A percentile compares a stretch with the other conserved stretches of the same genome.
phyloP scores from a whole-genome alignment of 2,329 filamentous ascomycete species.

The Geosmithia putterillii region DNA sequence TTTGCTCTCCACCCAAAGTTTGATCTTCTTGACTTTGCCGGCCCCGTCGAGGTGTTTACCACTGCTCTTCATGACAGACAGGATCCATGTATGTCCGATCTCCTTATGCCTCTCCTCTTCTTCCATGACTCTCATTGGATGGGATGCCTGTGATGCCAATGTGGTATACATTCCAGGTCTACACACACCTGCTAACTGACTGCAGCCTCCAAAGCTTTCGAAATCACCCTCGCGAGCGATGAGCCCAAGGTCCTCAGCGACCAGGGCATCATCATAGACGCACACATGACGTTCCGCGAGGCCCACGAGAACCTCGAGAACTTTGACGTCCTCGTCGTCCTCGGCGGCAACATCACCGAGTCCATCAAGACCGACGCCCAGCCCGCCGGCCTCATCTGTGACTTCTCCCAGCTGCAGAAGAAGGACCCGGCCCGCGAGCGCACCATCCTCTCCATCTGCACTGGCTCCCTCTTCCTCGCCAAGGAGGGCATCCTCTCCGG shows the following conservation, averaged over 20 bases:
- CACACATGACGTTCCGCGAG: constrained; percentile 69
- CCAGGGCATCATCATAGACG: constrained; percentile 57
- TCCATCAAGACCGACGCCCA: constrained; percentile 57
- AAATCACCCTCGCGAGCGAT: constrained; percentile 40
- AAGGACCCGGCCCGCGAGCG: constrained; percentile 69
- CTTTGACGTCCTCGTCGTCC: constrained; percentile 68
- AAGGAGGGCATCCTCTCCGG: constrained; percentile 67
- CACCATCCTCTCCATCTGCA: constrained; percentile 69
- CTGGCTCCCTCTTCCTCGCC: constrained; percentile 66
- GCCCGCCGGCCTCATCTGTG: constrained; percentile 59
- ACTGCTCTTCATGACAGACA: constrained; percentile 39
- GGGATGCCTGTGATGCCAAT: background rate
- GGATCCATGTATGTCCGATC: constrained; percentile 32
- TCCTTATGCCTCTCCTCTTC: background rate
- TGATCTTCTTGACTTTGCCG: constrained; percentile 45
- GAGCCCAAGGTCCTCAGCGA: constrained; percentile 42
- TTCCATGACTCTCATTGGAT: background rate
- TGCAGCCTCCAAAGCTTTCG: constrained; percentile 43
- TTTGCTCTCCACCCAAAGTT: constrained; percentile 49
- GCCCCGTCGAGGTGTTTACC: constrained; percentile 38
- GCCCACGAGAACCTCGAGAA: constrained; percentile 62
- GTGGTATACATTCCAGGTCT: background rate
- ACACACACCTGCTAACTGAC: background rate
- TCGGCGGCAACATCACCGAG: constrained; percentile 55
- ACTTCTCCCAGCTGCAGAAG: constrained; percentile 70